Base-by-base conservation (phyloP, 2,329 filamentous ascomycete species). In the Colletotrichum tamarilloi region DNA sequence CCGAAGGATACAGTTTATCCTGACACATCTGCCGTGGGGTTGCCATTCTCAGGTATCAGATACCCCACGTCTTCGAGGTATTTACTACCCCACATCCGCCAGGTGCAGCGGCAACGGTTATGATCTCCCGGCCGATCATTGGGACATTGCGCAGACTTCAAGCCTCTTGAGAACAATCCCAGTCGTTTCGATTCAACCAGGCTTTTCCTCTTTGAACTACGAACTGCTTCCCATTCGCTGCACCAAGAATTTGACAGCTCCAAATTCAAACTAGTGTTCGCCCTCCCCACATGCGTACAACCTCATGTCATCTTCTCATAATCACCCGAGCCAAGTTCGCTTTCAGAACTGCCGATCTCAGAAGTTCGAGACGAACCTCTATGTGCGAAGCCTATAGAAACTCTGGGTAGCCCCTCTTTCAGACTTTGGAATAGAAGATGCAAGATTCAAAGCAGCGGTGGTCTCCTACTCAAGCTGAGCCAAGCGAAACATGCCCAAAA, bases 101-200 rank as follows among this genome's bases (percentile, higher is more conserved):
- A 26, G 19, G 28, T 53, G 62, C 63, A 62, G 28, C 62, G 12
- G 16, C 56, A 26, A 14, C 53, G 32, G 22, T 19, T 38, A 71
- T 60, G 14, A 75, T 77, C 56, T 80, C 78, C 16, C 79, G 85
- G 19, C 78, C 78, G 30, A 81, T 81, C 75, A 84, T 87, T 72
- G 86, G 85, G 84, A 85, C 84, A 76, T 86, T 49, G 7, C 19
- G 42, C 42, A 49, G 19, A 49, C 42, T n/a, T 19, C 42, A 22
- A n/a, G 19, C 42, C 19, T n/a, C 19, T 49, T 49, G 7, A 11
- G 42, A 22, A 49, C 42, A 22, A 22, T 19, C 42, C 42, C 12
- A 49, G 7, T 4, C 19, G 8, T 22, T n/a, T 22, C 19, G 42
- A 49, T 49, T n/a, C 42, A 22, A 22, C 42, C 16, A 49, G 42